Percentiles rank a stretch among this genome's conserved stretches.
These are phyloP conservation scores for Suaeda aralocaspica DNA, from an alignment of 148 eudicot species.

Conservation along the genomic window DNA sequence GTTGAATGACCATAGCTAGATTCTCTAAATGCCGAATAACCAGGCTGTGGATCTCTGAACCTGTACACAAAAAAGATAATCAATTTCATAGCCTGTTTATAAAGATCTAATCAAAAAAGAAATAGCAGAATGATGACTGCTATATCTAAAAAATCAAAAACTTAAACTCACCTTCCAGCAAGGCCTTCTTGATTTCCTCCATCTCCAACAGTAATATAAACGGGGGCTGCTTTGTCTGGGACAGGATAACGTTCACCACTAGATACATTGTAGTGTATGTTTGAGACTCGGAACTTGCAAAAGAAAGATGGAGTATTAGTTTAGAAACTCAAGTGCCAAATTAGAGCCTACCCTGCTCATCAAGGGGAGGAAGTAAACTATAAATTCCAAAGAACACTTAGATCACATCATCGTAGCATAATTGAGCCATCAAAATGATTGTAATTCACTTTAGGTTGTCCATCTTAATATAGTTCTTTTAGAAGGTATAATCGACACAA, in stretches of 20 bases:
- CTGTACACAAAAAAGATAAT: slow-evolving; percentile 30
- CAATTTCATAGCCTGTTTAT: not conserved
- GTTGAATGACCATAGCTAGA: slow-evolving; percentile 95
- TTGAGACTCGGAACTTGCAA: slow-evolving; percentile 77
- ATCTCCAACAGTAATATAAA: slow-evolving; percentile 91
- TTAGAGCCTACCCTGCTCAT: not conserved
- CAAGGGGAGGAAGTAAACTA: not conserved
- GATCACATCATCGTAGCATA: not conserved
- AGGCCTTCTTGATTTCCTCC: slow-evolving; percentile 99
- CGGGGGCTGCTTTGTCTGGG: slow-evolving; percentile 70
- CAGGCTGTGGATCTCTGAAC: slow-evolving; percentile 86
- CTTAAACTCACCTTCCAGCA: slow-evolving; percentile 38
- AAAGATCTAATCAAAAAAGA: not conserved
- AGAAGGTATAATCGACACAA: not conserved
- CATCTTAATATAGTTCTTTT: not conserved
- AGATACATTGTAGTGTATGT: slow-evolving; percentile 57
- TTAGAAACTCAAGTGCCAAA: not conserved
- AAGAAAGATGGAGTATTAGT: slow-evolving; percentile 3
- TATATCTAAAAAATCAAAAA: not conserved
- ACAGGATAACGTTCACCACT: slow-evolving; percentile 54
- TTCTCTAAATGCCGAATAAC: slow-evolving; percentile 92
- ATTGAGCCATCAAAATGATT: not conserved
- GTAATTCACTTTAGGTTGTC: not conserved
- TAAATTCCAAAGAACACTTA: not conserved
- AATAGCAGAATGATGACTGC: not conserved